Base-by-base conservation (phyloP, 2,329 filamentous ascomycete species). In the Niveomyces coronatus region DNA sequence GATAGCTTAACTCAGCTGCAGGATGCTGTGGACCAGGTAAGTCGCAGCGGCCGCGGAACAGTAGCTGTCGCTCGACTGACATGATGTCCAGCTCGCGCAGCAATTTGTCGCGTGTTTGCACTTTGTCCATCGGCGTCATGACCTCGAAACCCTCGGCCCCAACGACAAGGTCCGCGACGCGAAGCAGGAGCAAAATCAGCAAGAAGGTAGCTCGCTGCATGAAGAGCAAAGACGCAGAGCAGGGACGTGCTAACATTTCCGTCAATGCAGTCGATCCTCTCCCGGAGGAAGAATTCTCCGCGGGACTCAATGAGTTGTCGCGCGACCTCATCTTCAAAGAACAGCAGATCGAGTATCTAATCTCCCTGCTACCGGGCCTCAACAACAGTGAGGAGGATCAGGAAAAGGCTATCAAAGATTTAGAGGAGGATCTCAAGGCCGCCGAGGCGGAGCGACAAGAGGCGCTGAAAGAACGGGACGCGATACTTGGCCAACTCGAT, bases 1-100 rank as follows among this genome's bases (percentile, higher is more conserved):
- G 85, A 93, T 55, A 70, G 81, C 45, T 70, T 93, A 41, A 89
- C 85, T 1, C 85, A 91, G 58, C 68, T 91, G 41, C 85, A 93
- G 61, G 84, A 91, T 64, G 80, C 83, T 58, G 75, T 89, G 44
- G 85, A 91, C 53, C 78, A 87, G 70, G 84, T 85, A 63, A 40
- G 60, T 18, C 16, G 9, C 15, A 4, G 17, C 4, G 11, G 3
- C 19, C 14, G 27, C 15, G 15, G 22, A 3, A 15, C 13, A n/a
- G 4, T 18, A 15, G 5, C 24, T 36, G 35, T 33, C 42, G 30
- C 36, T 34, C 15, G 9, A 9, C 11, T 26, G 24, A 16, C 34
- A n/a, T n/a, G n/a, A n/a, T n/a, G n/a, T 35, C 27, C 44, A 83
- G 79, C 70, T 83, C 23, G 74, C 75, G 14, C 75, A 77, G 46